phyloP scores from a whole-genome alignment of 495 filamentous ascomycete species.

The Hyaloscypha variabilis region DNA sequence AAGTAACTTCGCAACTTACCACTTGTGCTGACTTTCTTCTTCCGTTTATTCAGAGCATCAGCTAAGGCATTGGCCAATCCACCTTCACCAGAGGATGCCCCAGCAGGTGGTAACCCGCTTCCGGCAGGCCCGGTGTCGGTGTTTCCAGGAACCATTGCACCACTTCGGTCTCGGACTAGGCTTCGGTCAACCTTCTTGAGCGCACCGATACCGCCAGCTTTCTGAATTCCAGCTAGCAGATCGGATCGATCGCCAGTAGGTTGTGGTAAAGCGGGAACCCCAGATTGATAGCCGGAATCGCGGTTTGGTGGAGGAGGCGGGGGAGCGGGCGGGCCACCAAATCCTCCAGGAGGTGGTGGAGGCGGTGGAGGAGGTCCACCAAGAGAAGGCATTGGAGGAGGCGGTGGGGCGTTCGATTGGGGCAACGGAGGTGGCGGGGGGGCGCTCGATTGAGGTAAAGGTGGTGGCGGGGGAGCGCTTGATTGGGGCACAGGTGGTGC shows the following conservation, averaged over 20 bases:
- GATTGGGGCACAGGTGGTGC: conserved; percentile 33
- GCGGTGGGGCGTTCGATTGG: conserved; percentile 41
- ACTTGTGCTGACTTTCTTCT: conserved; percentile 86
- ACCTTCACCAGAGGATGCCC: conserved; percentile 54
- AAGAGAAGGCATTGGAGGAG: conserved; percentile 36
- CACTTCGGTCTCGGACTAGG: conserved; percentile 82
- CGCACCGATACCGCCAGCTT: conserved; percentile 68
- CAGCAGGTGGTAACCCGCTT: conserved; percentile 50
- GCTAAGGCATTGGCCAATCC: conserved; percentile 82
- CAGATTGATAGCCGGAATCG: conserved; percentile 60
- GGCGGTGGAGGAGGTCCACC: conserved; percentile 47
- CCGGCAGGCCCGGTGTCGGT: conserved; percentile 57
- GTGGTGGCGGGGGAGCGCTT: conserved; percentile 31
- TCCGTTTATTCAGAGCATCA: conserved; percentile 74
- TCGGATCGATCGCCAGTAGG: conserved; percentile 58
- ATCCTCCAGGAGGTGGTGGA: conserved; percentile 44
- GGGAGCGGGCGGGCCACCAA: conserved; percentile 53
- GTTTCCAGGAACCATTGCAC: conserved; percentile 63
- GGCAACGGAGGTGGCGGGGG: conserved; percentile 44
- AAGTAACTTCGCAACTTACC: conserved; percentile 62
- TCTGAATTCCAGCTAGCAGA: conserved; percentile 81
- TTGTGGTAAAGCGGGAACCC: conserved; percentile 56
- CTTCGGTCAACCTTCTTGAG: conserved; percentile 80
- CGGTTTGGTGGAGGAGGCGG: conserved; percentile 74
- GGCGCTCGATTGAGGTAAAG: conserved; percentile 29